Percentiles rank a stretch among this genome's conserved stretches.
Conservation (phyloP, 495 filamentous ascomycete species). For the Schizothecium vesticola region DNA sequence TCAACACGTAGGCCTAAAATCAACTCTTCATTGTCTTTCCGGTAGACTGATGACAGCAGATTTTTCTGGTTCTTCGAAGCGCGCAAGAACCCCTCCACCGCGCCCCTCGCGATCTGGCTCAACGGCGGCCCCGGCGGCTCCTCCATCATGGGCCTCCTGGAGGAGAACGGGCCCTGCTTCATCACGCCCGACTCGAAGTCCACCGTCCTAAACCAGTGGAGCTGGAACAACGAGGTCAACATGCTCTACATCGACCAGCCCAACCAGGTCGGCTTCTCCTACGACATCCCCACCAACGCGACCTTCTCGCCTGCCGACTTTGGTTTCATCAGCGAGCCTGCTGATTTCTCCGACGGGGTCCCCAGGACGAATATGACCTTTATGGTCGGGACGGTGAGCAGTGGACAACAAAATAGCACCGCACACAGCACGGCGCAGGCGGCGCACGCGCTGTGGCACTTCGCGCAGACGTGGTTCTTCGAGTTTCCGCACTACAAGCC, state of each 20-base stretch:
- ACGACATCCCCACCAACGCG: slow-evolving; percentile 40
- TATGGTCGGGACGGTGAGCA: slow-evolving; percentile 27
- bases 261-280: slow-evolving; percentile 43
- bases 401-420: slow-evolving; percentile 44
- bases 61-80: slow-evolving; percentile 58
- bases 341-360: slow-evolving; percentile 26
- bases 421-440: slow-evolving; percentile 50
- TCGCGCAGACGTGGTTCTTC: slow-evolving; percentile 57
- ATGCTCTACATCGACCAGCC: too few relatives aligned
- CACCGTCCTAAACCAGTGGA: slow-evolving; percentile 11
- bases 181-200: slow-evolving; percentile 31
- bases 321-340: neutral
- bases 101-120: slow-evolving; percentile 56
- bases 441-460: slow-evolving; percentile 55
- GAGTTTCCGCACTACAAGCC: slow-evolving; percentile 52
- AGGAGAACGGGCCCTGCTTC: slow-evolving; percentile 59
- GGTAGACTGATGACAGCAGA: too few relatives aligned
- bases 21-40: too few relatives aligned
- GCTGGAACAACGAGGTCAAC: slow-evolving; percentile 16
- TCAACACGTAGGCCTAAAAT: slow-evolving; percentile 10
- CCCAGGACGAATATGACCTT: slow-evolving; percentile 36
- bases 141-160: slow-evolving; percentile 60
- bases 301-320: slow-evolving; percentile 16
- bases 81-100: slow-evolving; percentile 47
- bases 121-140: slow-evolving; percentile 55